These are phyloP conservation scores for Saturnispora diversa DNA, from an alignment of 805 yeast species.

Conservation along the genomic window DNA sequence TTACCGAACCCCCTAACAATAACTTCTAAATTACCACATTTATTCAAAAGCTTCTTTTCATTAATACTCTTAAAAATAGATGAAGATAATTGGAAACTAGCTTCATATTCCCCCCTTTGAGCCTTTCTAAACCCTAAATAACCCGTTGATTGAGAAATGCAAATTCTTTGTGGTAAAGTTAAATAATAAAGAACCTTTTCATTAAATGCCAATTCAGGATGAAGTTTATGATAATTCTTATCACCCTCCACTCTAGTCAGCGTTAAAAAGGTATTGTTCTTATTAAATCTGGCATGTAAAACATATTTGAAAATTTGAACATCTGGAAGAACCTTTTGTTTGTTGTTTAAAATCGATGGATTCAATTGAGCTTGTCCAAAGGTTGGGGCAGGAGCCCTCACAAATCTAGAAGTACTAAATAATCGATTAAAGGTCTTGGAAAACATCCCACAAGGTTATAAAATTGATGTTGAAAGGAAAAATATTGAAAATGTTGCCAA, in stretches of 20 bases:
- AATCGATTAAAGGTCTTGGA: conserved; percentile 7
- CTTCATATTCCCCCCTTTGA: conserved; percentile 89
- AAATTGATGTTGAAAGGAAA: conserved; percentile 1
- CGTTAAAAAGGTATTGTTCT: conserved; percentile 77
- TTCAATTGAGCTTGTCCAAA: conserved; percentile 24
- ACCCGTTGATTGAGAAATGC: conserved; percentile 69
- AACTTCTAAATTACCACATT: conserved; percentile 57
- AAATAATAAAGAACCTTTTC: conserved; percentile 71
- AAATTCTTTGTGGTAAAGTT: conserved; percentile 69
- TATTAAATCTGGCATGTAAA: conserved; percentile 66
- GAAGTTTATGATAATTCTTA: conserved; percentile 46
- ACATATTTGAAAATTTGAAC: conserved; percentile 50
- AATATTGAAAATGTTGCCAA: too few species aligned
- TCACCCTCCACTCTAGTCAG: conserved; percentile 66
- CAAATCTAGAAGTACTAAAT: conserved; percentile 1
- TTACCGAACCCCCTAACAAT: conserved; percentile 78
- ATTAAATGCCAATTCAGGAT: conserved; percentile 48
- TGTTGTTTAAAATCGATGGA: conserved; percentile 11
- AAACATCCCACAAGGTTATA: conserved; percentile 3
- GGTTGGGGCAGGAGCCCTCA: conserved; percentile 15
- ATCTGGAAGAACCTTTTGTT: conserved; percentile 15
- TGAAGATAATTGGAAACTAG: conserved; percentile 76
- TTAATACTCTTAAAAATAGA: conserved; percentile 62
- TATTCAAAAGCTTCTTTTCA: conserved; percentile 36
- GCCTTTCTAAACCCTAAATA: conserved; percentile 82